Evolutionary conservation across 2,329 filamentous ascomycete genomes (phyloP).

Genomic region (Pezicula rhizophila): DNA sequence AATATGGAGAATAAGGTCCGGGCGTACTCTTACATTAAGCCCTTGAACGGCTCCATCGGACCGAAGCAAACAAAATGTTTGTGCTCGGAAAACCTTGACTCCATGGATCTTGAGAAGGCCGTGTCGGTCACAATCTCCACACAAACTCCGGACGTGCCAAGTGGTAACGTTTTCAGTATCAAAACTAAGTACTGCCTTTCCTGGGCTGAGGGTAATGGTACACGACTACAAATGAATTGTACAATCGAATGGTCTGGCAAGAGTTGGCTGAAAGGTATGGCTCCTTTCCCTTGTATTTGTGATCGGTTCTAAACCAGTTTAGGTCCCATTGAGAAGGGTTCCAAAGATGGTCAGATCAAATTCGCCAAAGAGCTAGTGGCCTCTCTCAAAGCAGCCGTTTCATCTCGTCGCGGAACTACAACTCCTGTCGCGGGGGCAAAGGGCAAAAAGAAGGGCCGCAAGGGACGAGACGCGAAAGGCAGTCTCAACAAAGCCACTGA

Average conservation of each 20-base stretch:
- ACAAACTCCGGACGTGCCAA: conserved; percentile 91
- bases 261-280: conserved; percentile 90
- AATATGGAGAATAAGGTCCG: conserved; percentile 69
- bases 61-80: conserved; percentile 94
- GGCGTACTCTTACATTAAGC: conserved; percentile 85
- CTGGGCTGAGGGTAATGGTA: conserved; percentile 84
- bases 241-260: conserved; percentile 95
- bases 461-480: conserved; percentile 39
- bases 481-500: conserved; percentile 32
- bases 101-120: conserved; percentile 79
- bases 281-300: background rate
- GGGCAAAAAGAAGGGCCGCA: conserved; percentile 45
- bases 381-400: conserved; percentile 66
- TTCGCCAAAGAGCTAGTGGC: conserved; percentile 79
- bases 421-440: conserved; percentile 45
- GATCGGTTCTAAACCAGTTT: conserved; percentile 4
- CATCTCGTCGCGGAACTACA: conserved; percentile 51
- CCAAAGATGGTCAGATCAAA: conserved; percentile 78
- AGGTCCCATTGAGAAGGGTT: conserved; percentile 95
- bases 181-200: conserved; percentile 94
- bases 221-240: conserved; percentile 80
- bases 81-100: conserved; percentile 77
- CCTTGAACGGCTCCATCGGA: conserved; percentile 75
- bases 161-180: conserved; percentile 81
- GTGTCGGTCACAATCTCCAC: conserved; percentile 78